Evolutionary conservation across 345 rosid genomes (phyloP), one percentile per base, ranked within the genome.

Genomic region (Aquilaria sinensis): DNA sequence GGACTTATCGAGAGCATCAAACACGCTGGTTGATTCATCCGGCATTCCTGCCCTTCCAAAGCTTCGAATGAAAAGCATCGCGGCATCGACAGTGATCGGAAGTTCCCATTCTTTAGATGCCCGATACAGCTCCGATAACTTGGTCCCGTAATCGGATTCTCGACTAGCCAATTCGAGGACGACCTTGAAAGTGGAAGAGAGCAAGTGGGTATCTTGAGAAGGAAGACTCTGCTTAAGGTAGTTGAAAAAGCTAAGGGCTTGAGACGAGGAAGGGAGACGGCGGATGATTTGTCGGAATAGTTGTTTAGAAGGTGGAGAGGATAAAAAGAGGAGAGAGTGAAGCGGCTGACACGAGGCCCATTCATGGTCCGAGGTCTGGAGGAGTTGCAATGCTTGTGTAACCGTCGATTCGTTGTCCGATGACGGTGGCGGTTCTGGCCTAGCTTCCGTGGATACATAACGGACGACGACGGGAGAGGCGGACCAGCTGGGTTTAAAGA

Each of bases 141-240:
- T 64, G n/a, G 58, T 66, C 0, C n/a, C 47, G 15, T 76, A 66
- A 43, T 78, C 69, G 5, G 57, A 62, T 63, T 90, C 87, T 9
- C 79, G 70, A 53, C 72, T 61, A 14, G 89, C 87, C 46, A 81
- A 70, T 61, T 85, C 87, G 10, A 85, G 49, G 52, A 82, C 65
- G 31, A 90, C 85, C 52, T 85, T 87, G 49, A 85, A 83, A 1
- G 80, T n/a, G 6, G 63, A 67, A 6, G 96, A 82, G 62, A 86
- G 78, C 10, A 37, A 71, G 1, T 16, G 63, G 31, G 70, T 58
- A 63, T 68, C 62, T 57, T 55, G 70, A 31, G 69, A 72, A 16
- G 65, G 58, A 57, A 86, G 65, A 31, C 79, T 66, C 63, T 70
- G 30, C 37, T 56, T 72, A 51, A 90, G 61, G 76, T 63, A 85